These are phyloP conservation scores for Ceriops decandra DNA, from an alignment of 345 rosid genomes.

Conservation along the genomic window DNA sequence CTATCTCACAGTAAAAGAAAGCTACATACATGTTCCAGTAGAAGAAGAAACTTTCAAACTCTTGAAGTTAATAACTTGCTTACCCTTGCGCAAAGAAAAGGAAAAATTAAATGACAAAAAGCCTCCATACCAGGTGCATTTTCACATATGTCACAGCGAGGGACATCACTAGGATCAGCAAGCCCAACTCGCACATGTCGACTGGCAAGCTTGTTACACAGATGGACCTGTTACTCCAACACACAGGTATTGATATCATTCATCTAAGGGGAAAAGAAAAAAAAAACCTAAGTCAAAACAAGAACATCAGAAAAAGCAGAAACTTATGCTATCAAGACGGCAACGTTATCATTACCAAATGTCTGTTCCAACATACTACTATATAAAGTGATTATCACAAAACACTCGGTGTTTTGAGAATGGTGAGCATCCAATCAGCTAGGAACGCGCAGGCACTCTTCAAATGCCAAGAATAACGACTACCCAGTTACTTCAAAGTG, in stretches of 20 bases:
- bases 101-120: neutral
- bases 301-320: neutral
- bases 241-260: neutral
- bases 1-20: constrained; percentile 85
- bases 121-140: constrained; percentile 65
- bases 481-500: constrained; percentile 5
- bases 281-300: neutral
- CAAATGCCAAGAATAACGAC: neutral
- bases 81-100: neutral
- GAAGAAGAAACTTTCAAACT: constrained; percentile 22
- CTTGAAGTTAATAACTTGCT: neutral
- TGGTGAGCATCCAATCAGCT: too few relatives aligned
- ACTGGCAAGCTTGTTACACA: constrained; percentile 84
- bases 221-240: constrained; percentile 55
- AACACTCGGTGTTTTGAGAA: too few relatives aligned
- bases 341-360: neutral
- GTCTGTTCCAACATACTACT: neutral
- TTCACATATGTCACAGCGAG: constrained; percentile 80
- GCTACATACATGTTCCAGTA: constrained; percentile 41
- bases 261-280: neutral
- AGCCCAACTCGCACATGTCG: constrained; percentile 77
- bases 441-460: neutral
- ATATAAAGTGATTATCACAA: too few relatives aligned
- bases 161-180: constrained; percentile 68
- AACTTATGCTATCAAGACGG: neutral